Base-by-base conservation (phyloP, 148 eudicot species). In the Hydrangea macrophylla region DNA sequence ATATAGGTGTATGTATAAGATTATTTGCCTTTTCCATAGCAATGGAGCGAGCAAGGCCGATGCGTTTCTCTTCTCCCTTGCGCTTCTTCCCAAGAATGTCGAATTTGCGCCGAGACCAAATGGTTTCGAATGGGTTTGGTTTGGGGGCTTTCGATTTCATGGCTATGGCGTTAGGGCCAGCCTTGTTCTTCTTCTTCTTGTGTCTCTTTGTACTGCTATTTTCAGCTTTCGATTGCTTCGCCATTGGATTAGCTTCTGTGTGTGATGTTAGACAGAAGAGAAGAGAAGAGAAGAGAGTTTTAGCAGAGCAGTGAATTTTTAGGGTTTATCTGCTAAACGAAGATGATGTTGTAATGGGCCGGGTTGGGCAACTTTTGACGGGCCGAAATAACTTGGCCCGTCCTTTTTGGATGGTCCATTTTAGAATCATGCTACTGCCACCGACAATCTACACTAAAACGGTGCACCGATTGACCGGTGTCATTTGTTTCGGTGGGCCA, bases 51-150 rank as follows among this genome's bases (percentile, higher is more conserved):
- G 98, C 93, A 3, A 80, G 92, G 18, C 98, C 98, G 31, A 86
- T 64, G 44, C 96, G 92, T 12, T 77, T 82, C 37, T 86, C 85
- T 40, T 88, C 96, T 3, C 96, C 99, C 70, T 91, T 88, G 20
- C 96, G 88, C 58, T 94, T 93, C 68, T 86, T 84, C 0, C 99
- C 98, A 25, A 90, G 69, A 30, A 93, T 76, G 71, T 90, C 88
- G 56, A 93, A 93, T 70, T 93, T 93, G 53, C 89, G 83, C 20
- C 96, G 87, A 2, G 92, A 86, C 95, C 96, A 90, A 39, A 93
- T 88, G 22, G 90, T 88, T 67, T 93, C 97, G 56, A 93, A 90
- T 1, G 98, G 97, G 58, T 93, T 93, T 0, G 75, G 75, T 44
- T 79, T 78, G 1, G 83, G 80, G 57, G 72, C 72, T 70, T 86